phyloP scores from a whole-genome alignment of 345 rosid species.

The Citropsis articulata region DNA sequence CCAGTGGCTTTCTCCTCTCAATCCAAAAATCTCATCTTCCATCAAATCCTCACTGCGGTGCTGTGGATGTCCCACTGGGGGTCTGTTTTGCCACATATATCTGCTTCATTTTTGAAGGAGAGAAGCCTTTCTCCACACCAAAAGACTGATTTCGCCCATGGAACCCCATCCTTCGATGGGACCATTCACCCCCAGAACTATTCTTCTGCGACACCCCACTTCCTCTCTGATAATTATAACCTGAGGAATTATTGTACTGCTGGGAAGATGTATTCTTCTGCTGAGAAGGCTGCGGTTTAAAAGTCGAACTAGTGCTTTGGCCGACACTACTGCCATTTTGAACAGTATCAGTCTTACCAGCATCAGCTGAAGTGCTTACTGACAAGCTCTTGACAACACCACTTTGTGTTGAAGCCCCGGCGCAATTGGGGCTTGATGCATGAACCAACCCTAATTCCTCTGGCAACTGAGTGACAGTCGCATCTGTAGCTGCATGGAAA shows the following conservation, averaged over 20 bases:
- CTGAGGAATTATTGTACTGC: slow-evolving; percentile 42
- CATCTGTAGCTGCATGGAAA: slow-evolving; percentile 30
- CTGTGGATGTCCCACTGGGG: slow-evolving; percentile 29
- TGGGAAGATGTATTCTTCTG: slow-evolving; percentile 52
- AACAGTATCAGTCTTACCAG: slow-evolving; percentile 24
- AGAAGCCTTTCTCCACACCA: slow-evolving; percentile 58
- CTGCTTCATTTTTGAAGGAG: slow-evolving; percentile 70
- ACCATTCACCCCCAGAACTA: slow-evolving; percentile 44
- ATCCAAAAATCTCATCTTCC: background rate
- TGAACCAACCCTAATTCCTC: slow-evolving; percentile 64
- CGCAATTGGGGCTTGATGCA: slow-evolving; percentile 41
- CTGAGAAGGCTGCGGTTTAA: slow-evolving; percentile 42
- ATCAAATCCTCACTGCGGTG: slow-evolving; percentile 14
- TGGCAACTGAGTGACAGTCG: slow-evolving; percentile 43
- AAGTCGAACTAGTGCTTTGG: slow-evolving; percentile 31
- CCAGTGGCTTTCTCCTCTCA: background rate
- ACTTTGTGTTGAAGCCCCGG: slow-evolving; percentile 33
- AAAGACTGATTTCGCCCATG: slow-evolving; percentile 70
- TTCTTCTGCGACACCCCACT: slow-evolving; percentile 39
- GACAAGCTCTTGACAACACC: slow-evolving; percentile 40
- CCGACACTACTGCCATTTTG: slow-evolving; percentile 28
- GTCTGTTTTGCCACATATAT: slow-evolving; percentile 95
- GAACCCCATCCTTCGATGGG: slow-evolving; percentile 64
- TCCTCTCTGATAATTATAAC: slow-evolving; percentile 46
- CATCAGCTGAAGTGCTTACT: slow-evolving; percentile 20